phyloP scores from a whole-genome alignment of 192 early-diverging fungal genomes.

The Diversispora eburnea region DNA sequence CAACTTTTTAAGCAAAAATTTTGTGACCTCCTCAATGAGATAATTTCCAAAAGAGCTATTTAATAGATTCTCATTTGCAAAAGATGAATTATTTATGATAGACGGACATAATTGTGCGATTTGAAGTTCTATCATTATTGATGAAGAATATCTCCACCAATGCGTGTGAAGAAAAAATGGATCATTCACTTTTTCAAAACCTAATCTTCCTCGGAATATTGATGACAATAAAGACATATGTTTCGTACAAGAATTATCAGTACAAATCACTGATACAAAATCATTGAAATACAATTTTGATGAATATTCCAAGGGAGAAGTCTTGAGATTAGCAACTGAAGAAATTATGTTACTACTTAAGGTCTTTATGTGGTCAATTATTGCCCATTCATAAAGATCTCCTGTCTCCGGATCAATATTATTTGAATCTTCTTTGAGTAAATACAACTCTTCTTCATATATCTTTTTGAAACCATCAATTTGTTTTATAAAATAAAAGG shows the following conservation, averaged over 20 bases:
- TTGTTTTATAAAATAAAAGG: slow-evolving; percentile 24
- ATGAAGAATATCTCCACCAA: slow-evolving; percentile 23
- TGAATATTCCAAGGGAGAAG: slow-evolving; percentile 1
- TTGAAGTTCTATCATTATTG: slow-evolving; percentile 16
- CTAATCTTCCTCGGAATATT: slow-evolving; percentile 10
- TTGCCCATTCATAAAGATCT: not conserved
- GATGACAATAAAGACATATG: not conserved
- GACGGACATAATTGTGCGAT: slow-evolving; percentile 9
- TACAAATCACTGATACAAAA: slow-evolving; percentile 15
- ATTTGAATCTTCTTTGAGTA: not conserved
- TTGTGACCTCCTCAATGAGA: slow-evolving; percentile 3
- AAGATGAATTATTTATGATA: not conserved
- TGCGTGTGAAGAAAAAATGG: slow-evolving; percentile 18
- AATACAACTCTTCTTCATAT: slow-evolving; percentile 15
- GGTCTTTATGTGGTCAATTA: not conserved
- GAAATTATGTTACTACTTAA: slow-evolving; percentile 12
- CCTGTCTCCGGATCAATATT: slow-evolving; percentile 18
- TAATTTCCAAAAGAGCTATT: slow-evolving; percentile 3
- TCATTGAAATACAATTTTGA: slow-evolving; percentile 27
- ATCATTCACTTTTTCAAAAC: slow-evolving; percentile 4
- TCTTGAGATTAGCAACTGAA: not conserved
- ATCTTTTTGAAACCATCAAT: slow-evolving; percentile 28
- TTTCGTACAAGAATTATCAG: slow-evolving; percentile 1
- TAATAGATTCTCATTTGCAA: not conserved
- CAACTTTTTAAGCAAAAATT: not conserved